Percentiles rank a stretch among this genome's conserved stretches.
These are phyloP conservation scores for Vigna angularis DNA, from an alignment of 306 rosid species.

Conservation along the genomic window DNA sequence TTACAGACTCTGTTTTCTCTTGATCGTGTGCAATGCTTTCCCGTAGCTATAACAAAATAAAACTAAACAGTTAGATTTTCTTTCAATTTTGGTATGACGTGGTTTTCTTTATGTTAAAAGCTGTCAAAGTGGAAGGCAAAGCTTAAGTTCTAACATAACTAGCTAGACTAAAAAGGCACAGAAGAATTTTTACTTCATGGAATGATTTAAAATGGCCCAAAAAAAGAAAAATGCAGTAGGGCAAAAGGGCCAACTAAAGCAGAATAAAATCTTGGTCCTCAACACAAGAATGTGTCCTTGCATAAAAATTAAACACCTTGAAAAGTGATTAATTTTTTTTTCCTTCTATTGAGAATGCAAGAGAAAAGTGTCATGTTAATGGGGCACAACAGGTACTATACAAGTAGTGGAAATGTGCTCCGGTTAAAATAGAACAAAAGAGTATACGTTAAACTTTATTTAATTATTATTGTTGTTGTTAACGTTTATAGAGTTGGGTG, in stretches of 20 bases:
- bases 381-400: neutral
- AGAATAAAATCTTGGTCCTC: neutral
- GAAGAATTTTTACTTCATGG: too few relatives aligned
- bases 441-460: neutral
- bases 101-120: too few relatives aligned
- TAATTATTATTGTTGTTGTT: neutral
- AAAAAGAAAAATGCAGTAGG: neutral
- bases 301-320: neutral
- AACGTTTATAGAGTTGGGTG: neutral
- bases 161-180: too few relatives aligned
- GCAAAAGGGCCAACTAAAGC: neutral
- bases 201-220: neutral
- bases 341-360: neutral
- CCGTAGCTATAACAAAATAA: slow-evolving; percentile 69
- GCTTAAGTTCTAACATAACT: too few relatives aligned
- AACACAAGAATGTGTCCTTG: neutral
- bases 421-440: neutral
- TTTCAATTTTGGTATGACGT: neutral
- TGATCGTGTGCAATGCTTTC: slow-evolving; percentile 87
- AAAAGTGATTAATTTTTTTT: too few relatives aligned
- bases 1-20: slow-evolving; percentile 69
- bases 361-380: neutral
- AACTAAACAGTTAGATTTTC: slow-evolving; percentile 36
- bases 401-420: neutral
- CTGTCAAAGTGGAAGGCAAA: too few relatives aligned